phyloP scores from a whole-genome alignment of 2,329 filamentous ascomycete genomes.

The Didymella pomorum region DNA sequence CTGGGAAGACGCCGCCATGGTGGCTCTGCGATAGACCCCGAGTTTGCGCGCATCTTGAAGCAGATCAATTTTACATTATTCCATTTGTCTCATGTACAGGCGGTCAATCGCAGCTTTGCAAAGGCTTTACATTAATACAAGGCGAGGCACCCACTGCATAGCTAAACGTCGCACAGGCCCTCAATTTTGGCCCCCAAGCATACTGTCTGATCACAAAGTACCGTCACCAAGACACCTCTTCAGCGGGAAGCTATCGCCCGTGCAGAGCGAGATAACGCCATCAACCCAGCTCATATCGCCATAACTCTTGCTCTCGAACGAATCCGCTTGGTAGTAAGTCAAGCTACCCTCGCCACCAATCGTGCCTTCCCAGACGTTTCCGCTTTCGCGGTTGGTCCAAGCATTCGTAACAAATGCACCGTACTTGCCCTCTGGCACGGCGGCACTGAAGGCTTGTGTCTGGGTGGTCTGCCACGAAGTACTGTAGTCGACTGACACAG shows the following conservation, averaged over 20 bases:
- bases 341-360: conserved; percentile 40
- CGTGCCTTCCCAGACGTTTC: conserved; percentile 48
- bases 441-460: conserved; percentile 42
- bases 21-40: no score
- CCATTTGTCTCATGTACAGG: no score
- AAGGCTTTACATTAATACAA: no score
- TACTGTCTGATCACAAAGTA: conserved; percentile 22
- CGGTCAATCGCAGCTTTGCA: no score
- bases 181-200: no score
- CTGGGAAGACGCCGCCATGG: no score
- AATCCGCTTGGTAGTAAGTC: conserved; percentile 47
- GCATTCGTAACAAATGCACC: conserved; percentile 54
- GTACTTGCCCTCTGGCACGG: conserved; percentile 49
- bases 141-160: no score
- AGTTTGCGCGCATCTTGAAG: no score
- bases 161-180: no score
- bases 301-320: conserved; percentile 45
- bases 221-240: conserved; percentile 52
- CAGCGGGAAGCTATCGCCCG: conserved; percentile 48
- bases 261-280: conserved; percentile 52
- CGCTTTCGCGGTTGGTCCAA: conserved; percentile 44
- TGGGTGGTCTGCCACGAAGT: conserved; percentile 47
- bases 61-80: no score
- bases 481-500: conserved; percentile 38
- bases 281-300: conserved; percentile 51